Percentiles rank a stretch among this genome's conserved stretches.
Conservation (phyloP, 2,329 filamentous ascomycete species). For the Sporothrix mexicana region DNA sequence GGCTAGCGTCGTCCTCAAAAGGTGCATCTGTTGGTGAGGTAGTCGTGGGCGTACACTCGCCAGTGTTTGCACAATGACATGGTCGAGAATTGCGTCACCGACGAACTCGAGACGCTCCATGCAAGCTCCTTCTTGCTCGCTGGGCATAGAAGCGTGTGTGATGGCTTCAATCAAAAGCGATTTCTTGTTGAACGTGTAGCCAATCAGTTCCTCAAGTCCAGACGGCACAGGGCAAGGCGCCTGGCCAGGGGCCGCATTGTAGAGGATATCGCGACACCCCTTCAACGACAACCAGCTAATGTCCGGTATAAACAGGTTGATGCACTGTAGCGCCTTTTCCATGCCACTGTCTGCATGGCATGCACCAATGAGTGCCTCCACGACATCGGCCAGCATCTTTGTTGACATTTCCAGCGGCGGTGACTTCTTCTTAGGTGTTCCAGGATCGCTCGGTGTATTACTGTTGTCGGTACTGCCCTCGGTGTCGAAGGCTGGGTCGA, state of each 20-base stretch:
- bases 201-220: conserved; percentile 68
- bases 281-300: conserved; percentile 58
- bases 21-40: conserved; percentile 69
- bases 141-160: conserved; percentile 71
- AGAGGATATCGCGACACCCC: conserved; percentile 52
- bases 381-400: conserved; percentile 84
- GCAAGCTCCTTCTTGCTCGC: conserved; percentile 54
- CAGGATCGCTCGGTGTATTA: neutral
- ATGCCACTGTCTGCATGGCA: conserved; percentile 73
- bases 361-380: conserved; percentile 83
- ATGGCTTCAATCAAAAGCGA: conserved; percentile 76
- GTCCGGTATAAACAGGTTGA: conserved; percentile 69
- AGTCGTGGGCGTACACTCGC: conserved; percentile 47
- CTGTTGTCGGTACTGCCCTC: neutral
- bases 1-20: conserved; percentile 74
- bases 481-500: neutral
- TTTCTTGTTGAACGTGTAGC: conserved; percentile 73
- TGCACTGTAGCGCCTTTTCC: conserved; percentile 65
- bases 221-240: conserved; percentile 50
- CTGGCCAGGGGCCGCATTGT: conserved; percentile 48
- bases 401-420: conserved; percentile 60
- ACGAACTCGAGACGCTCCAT: conserved; percentile 85
- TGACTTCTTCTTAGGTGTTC: neutral
- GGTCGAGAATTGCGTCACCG: conserved; percentile 84
- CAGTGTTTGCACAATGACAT: conserved; percentile 63